A percentile compares a stretch with the other conserved stretches of the same genome.
Evolutionary conservation across 305 asterid species (phyloP).

Genomic region (Fraxinus greggii): DNA sequence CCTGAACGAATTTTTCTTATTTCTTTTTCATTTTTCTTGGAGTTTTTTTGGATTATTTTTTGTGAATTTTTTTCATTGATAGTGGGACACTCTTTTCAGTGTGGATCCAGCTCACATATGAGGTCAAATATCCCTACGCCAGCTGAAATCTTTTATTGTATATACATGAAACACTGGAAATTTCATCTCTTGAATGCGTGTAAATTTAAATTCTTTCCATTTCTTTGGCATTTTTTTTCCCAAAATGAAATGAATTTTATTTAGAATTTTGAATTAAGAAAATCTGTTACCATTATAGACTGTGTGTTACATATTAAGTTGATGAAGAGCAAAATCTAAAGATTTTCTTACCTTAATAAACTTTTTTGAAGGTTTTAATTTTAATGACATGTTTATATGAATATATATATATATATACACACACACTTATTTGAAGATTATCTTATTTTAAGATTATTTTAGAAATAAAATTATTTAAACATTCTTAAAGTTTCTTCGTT

Average conservation of each 20-base stretch:
- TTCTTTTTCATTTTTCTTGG: constrained; percentile 2
- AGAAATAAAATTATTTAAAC: background rate
- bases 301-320: background rate
- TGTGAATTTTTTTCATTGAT: background rate
- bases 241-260: background rate
- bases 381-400: background rate
- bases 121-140: constrained; percentile 59
- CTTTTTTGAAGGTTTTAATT: background rate
- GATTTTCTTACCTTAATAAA: background rate
- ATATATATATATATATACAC: too few species aligned
- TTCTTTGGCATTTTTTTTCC: background rate
- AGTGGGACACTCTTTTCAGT: constrained; percentile 43
- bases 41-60: background rate
- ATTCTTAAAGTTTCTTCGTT: background rate
- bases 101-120: constrained; percentile 77
- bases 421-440: too few species aligned
- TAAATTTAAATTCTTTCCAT: background rate
- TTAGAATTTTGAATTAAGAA: background rate
- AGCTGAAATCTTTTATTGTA: constrained; percentile 35
- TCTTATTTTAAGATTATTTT: background rate
- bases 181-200: background rate
- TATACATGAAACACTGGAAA: background rate
- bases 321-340: background rate
- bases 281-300: background rate
- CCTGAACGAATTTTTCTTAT: background rate